Conservation (phyloP, 2,329 filamentous ascomycete species). For the Claviceps fusiformis region DNA sequence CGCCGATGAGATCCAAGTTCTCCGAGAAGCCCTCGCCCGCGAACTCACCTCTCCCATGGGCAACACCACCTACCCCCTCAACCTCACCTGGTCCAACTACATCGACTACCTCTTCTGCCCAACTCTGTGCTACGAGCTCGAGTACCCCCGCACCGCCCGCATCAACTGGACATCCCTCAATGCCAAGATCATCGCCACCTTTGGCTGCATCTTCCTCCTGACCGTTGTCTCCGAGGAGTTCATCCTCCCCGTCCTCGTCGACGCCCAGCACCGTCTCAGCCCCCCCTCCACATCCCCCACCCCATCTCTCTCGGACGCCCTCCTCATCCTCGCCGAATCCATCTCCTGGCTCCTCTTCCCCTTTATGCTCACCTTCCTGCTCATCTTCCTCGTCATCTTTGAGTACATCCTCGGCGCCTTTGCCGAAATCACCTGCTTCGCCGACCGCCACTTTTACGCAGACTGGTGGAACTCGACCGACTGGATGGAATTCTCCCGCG, state of each 20-base stretch:
- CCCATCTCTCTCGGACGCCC: slow-evolving; percentile 45
- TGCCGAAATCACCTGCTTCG: slow-evolving; percentile 86
- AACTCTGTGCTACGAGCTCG: slow-evolving; percentile 92
- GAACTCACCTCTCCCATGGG: slow-evolving; percentile 88
- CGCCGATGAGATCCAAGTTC: slow-evolving; percentile 44
- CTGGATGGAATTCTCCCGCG: slow-evolving; percentile 89
- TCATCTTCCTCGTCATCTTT: slow-evolving; percentile 97
- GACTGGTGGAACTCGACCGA: slow-evolving; percentile 69
- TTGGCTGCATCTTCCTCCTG: slow-evolving; percentile 91
- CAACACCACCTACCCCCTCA: slow-evolving; percentile 77
- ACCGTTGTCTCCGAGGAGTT: slow-evolving; percentile 89
- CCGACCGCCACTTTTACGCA: slow-evolving; percentile 83
- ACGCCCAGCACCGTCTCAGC: slow-evolving; percentile 46
- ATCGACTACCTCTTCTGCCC: slow-evolving; percentile 81
- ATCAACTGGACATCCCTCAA: slow-evolving; percentile 71
- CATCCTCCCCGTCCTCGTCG: slow-evolving; percentile 76
- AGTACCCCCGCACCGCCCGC: slow-evolving; percentile 71
- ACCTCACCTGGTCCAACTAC: slow-evolving; percentile 73
- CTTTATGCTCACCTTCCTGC: slow-evolving; percentile 89
- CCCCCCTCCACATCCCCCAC: slow-evolving; percentile 18
- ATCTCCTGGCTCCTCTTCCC: slow-evolving; percentile 88
- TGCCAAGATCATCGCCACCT: slow-evolving; percentile 77
- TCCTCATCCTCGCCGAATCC: slow-evolving; percentile 74
- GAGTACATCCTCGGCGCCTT: slow-evolving; percentile 93
- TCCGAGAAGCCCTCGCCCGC: slow-evolving; percentile 76